A percentile compares a stretch with the other conserved stretches of the same genome.
Evolutionary conservation across 1,284 basidiomycete species (phyloP).

Genomic region (Termitomyces sp.): DNA sequence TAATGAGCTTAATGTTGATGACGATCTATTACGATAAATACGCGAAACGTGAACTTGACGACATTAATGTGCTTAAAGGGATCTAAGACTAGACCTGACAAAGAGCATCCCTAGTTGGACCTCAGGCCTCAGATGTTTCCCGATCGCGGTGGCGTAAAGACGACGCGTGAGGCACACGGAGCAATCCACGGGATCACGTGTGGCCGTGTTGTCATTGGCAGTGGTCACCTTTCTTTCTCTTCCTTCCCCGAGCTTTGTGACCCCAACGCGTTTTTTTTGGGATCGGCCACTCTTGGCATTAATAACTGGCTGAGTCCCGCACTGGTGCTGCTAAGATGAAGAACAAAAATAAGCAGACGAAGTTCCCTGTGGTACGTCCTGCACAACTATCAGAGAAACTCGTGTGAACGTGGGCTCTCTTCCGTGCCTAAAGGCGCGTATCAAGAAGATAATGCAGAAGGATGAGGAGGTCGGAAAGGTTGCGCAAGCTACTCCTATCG

Average conservation of each 20-base stretch:
- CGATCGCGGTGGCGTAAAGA: neutral
- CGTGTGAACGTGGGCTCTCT: neutral
- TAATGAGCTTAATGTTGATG: too few relatives aligned
- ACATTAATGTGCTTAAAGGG: too few relatives aligned
- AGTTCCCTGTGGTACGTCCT: slow-evolving; percentile 69
- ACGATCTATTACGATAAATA: too few relatives aligned
- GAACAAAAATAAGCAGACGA: slow-evolving; percentile 81
- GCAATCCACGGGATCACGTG: slow-evolving; percentile 8
- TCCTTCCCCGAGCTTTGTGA: neutral
- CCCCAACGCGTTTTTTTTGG: neutral
- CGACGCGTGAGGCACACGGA: slow-evolving; percentile 3
- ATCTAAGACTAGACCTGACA: too few relatives aligned
- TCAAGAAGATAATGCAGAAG: slow-evolving; percentile 99
- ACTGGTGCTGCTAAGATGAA: slow-evolving; percentile 44
- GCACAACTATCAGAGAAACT: neutral
- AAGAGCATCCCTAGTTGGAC: too few relatives aligned
- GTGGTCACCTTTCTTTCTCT: neutral
- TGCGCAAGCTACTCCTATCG: slow-evolving; percentile 93
- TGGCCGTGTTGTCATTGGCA: slow-evolving; percentile 5
- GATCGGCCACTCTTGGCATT: neutral
- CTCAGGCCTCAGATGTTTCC: too few relatives aligned
- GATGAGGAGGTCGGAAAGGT: slow-evolving; percentile 99
- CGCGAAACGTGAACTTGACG: too few relatives aligned
- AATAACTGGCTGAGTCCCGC: neutral
- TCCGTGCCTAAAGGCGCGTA: slow-evolving; percentile 69